phyloP scores from a whole-genome alignment of 441 rosid species.

The Jatropha multifida region DNA sequence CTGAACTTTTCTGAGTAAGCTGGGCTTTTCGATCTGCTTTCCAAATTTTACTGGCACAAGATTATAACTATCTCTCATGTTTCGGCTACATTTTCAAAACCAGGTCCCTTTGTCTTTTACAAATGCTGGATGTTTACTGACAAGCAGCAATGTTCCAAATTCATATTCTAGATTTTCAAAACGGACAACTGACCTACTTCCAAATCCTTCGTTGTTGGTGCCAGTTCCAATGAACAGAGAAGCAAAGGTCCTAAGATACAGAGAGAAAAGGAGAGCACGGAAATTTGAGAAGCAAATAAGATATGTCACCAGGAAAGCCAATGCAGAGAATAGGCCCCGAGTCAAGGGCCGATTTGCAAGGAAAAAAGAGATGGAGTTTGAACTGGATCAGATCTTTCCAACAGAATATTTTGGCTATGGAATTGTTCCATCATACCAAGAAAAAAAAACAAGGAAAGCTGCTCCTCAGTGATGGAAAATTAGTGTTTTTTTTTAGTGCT shows the following conservation, averaged over 20 bases:
- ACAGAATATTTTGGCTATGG: conserved; percentile 26
- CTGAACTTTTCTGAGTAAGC: too few relatives aligned
- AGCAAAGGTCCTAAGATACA: conserved; percentile 9
- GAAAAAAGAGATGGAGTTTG: conserved; percentile 26
- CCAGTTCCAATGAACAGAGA: conserved; percentile 22
- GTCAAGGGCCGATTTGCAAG: conserved; percentile 35
- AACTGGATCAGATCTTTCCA: conserved; percentile 28
- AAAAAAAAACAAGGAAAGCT: not conserved
- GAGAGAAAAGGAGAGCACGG: conserved; percentile 8
- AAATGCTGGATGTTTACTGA: conserved; percentile 18
- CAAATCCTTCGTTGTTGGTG: conserved; percentile 16
- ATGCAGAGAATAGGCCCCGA: conserved; percentile 34
- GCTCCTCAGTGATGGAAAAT: not conserved
- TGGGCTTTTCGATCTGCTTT: not conserved
- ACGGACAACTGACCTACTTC: conserved; percentile 9
- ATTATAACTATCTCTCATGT: not conserved
- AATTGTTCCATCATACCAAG: conserved; percentile 23
- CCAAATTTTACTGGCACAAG: not conserved
- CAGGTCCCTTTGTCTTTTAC: conserved; percentile 22
- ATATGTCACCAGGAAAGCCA: conserved; percentile 20
- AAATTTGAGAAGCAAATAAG: conserved; percentile 15
- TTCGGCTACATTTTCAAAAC: not conserved
- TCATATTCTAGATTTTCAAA: conserved; percentile 18
- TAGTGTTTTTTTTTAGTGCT: not conserved
- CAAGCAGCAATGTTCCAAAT: conserved; percentile 17